These are phyloP conservation scores for Tricholoma furcatifolium DNA, from an alignment of 768 basidiomycete genomes.

Conservation along the genomic window DNA sequence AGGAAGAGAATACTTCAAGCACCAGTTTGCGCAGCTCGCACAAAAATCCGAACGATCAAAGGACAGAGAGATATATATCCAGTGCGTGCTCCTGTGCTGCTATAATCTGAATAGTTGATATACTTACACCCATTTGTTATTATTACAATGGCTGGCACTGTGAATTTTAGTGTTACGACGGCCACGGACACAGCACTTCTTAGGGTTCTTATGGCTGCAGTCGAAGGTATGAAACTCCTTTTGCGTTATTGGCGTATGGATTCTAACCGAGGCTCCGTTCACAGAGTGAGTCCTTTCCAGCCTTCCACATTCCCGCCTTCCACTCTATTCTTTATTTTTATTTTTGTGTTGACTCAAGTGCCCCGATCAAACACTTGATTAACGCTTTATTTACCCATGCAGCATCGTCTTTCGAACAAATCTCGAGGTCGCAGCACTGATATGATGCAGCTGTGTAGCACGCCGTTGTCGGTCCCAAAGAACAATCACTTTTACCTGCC, in stretches of 20 bases:
- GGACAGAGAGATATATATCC: slow-evolving; percentile 90
- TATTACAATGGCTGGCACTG: too few species aligned
- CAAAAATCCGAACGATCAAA: slow-evolving; percentile 83
- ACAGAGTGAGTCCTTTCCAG: slow-evolving; percentile 58
- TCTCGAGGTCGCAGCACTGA: slow-evolving; percentile 64
- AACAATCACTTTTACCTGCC: slow-evolving; percentile 6
- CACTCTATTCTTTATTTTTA: slow-evolving; percentile 16
- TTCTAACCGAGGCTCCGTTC: slow-evolving; percentile 6
- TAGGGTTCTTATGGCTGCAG: slow-evolving; percentile 92
- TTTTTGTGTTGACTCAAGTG: slow-evolving; percentile 9
- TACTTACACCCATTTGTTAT: neutral
- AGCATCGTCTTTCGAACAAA: slow-evolving; percentile 71
- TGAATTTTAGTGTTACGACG: slow-evolving; percentile 78
- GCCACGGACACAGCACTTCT: slow-evolving; percentile 89
- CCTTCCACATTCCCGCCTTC: slow-evolving; percentile 19
- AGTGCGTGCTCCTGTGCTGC: slow-evolving; percentile 49
- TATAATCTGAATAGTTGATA: too few species aligned
- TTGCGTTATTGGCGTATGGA: slow-evolving; percentile 4
- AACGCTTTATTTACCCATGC: slow-evolving; percentile 26
- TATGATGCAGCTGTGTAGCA: slow-evolving; percentile 34
- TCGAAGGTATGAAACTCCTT: slow-evolving; percentile 69
- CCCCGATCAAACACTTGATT: slow-evolving; percentile 29
- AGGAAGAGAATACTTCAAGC: slow-evolving; percentile 89
- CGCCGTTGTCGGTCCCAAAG: slow-evolving; percentile 59
- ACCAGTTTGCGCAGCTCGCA: slow-evolving; percentile 76